Percentiles rank a stretch among this genome's conserved stretches.
phyloP scores from a whole-genome alignment of 2,329 filamentous ascomycete genomes.

The Pseudogymnoascus sp. region DNA sequence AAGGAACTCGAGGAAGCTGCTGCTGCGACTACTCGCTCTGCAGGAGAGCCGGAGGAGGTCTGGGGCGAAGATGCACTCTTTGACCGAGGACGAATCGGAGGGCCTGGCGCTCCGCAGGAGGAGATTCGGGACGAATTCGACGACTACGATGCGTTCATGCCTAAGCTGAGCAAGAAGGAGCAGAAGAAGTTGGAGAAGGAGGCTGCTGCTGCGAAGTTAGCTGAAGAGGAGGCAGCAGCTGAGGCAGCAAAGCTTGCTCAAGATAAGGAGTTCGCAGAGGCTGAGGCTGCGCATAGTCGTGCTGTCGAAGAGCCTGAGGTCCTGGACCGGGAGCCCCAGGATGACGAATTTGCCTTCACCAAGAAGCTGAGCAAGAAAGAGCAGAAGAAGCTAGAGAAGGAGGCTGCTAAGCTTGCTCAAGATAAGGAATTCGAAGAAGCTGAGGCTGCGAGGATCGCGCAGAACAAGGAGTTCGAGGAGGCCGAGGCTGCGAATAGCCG shows the following conservation, averaged over 20 bases:
- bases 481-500: not conserved
- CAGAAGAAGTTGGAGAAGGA: constrained; percentile 34
- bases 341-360: not conserved
- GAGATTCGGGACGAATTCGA: constrained; percentile 12
- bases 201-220: not conserved
- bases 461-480: not conserved
- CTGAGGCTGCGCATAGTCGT: not conserved
- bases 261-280: not conserved
- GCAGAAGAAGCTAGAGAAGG: not conserved
- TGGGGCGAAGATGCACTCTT: not conserved
- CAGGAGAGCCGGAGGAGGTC: not conserved
- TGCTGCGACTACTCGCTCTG: not conserved
- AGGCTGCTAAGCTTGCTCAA: not conserved
- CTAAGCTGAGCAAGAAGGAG: constrained; percentile 42
- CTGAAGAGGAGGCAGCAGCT: not conserved
- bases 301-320: not conserved
- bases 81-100: not conserved
- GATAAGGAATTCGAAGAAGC: not conserved
- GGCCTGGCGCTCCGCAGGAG: not conserved
- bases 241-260: not conserved
- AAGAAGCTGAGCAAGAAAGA: not conserved
- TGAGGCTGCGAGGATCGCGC: not conserved
- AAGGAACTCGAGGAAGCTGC: not conserved
- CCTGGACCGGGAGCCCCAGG: not conserved
- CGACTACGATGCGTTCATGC: constrained; percentile 22